A percentile compares a stretch with the other conserved stretches of the same genome.
These are phyloP conservation scores for Stagonosporopsis rhizophila DNA, from an alignment of 2,329 filamentous ascomycete genomes.

Conservation along the genomic window DNA sequence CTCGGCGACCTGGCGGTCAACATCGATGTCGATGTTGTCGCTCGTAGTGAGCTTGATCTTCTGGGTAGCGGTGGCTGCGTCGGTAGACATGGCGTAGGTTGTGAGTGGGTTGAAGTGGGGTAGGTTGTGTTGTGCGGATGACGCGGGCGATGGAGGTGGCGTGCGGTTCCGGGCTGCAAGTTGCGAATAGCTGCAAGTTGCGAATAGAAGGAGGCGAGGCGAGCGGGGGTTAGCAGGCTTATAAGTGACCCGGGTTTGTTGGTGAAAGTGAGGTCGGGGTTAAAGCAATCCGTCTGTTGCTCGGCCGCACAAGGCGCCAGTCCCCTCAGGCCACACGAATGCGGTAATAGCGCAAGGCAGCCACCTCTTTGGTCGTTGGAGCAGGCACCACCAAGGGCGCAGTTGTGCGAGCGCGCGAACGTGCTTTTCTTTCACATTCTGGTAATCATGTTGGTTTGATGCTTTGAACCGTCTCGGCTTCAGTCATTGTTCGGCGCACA, in stretches of 20 bases:
- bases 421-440: neutral
- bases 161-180: slow-evolving; percentile 3
- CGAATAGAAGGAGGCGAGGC: slow-evolving; percentile 13
- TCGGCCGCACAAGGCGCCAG: slow-evolving; percentile 15
- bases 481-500: neutral
- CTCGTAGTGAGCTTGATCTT: slow-evolving; percentile 54
- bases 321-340: neutral
- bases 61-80: slow-evolving; percentile 19
- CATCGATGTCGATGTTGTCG: slow-evolving; percentile 54
- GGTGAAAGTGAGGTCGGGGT: slow-evolving; percentile 8
- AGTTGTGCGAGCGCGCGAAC: neutral
- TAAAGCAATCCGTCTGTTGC: slow-evolving; percentile 16
- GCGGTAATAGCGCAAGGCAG: slow-evolving; percentile 17
- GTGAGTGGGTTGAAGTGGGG: slow-evolving; percentile 25
- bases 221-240: slow-evolving; percentile 12
- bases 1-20: slow-evolving; percentile 80
- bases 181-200: slow-evolving; percentile 5
- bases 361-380: slow-evolving; percentile 1
- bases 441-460: neutral
- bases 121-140: slow-evolving; percentile 21
- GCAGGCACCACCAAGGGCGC: slow-evolving; percentile 4
- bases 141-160: slow-evolving; percentile 1
- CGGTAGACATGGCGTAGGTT: slow-evolving; percentile 31
- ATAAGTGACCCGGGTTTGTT: slow-evolving; percentile 19
- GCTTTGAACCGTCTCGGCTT: neutral